Conservation (phyloP, 2,329 filamentous ascomycete genomes). For the Fusarium caatingaense region DNA sequence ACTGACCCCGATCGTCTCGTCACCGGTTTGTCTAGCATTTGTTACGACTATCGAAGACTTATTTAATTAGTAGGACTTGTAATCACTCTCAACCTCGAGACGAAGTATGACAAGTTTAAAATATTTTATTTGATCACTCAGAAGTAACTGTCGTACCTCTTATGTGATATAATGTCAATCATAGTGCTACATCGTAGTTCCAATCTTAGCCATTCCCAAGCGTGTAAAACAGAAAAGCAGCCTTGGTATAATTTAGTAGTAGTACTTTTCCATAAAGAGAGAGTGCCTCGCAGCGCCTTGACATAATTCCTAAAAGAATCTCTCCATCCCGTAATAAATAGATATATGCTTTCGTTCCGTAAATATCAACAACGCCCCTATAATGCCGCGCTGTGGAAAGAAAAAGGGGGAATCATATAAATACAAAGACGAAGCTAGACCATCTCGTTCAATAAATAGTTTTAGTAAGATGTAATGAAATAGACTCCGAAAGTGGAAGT, state of each 20-base stretch:
- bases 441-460: slow-evolving; percentile 2
- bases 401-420: slow-evolving; percentile 36
- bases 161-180: not conserved
- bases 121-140: not conserved
- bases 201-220: slow-evolving; percentile 15
- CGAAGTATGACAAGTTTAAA: not conserved
- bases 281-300: slow-evolving; percentile 17
- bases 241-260: slow-evolving; percentile 22
- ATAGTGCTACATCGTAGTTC: not conserved
- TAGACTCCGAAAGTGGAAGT: not conserved
- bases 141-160: not conserved
- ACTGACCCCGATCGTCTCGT: not conserved
- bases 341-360: slow-evolving; percentile 17
- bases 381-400: slow-evolving; percentile 32
- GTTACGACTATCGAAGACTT: not conserved
- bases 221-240: not conserved
- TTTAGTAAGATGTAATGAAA: not conserved
- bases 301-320: slow-evolving; percentile 6
- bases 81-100: not conserved
- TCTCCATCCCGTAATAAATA: slow-evolving; percentile 14
- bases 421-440: slow-evolving; percentile 32
- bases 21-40: not conserved
- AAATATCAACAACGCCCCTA: slow-evolving; percentile 39
- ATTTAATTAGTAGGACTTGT: not conserved
- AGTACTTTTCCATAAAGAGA: slow-evolving; percentile 23